A percentile compares a stretch with the other conserved stretches of the same genome.
phyloP scores from a whole-genome alignment of 2,329 filamentous ascomycete species.

The Aphanocladium album region DNA sequence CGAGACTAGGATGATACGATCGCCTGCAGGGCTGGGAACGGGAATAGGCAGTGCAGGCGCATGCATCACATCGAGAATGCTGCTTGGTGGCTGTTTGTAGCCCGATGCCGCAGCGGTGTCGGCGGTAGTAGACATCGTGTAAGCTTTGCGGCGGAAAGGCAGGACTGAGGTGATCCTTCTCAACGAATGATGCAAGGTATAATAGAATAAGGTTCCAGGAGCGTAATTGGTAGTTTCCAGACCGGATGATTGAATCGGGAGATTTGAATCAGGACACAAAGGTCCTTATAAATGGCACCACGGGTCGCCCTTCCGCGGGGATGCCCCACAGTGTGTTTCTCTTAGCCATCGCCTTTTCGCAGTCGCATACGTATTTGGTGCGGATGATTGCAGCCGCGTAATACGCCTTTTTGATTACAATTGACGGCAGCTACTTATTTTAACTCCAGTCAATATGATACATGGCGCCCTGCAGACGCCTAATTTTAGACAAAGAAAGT shows the following conservation, averaged over 20 bases:
- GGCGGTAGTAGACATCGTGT: constrained; percentile 3
- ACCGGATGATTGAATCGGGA: not conserved
- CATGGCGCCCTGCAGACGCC: not conserved
- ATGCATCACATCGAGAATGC: constrained; percentile 9
- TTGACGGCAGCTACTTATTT: not conserved
- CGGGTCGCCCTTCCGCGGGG: not conserved
- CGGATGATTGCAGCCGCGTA: not conserved
- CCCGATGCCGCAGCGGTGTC: constrained; percentile 5
- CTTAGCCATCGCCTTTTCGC: not conserved
- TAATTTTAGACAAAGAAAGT: too few species aligned
- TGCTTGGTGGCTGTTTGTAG: constrained; percentile 3
- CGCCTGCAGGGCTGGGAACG: not conserved
- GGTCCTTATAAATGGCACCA: constrained; percentile 1
- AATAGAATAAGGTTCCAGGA: not conserved
- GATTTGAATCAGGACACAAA: constrained; percentile 3
- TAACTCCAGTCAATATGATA: not conserved
- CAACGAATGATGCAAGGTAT: not conserved
- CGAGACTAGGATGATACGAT: constrained; percentile 5
- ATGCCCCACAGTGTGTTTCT: not conserved
- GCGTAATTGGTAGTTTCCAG: not conserved
- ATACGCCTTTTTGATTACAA: not conserved
- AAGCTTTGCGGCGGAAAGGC: not conserved
- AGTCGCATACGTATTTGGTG: not conserved
- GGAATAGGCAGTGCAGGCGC: constrained; percentile 1
- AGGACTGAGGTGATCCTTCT: not conserved